Conservation (phyloP, 768 basidiomycete species). For the Lactarius quietus region DNA sequence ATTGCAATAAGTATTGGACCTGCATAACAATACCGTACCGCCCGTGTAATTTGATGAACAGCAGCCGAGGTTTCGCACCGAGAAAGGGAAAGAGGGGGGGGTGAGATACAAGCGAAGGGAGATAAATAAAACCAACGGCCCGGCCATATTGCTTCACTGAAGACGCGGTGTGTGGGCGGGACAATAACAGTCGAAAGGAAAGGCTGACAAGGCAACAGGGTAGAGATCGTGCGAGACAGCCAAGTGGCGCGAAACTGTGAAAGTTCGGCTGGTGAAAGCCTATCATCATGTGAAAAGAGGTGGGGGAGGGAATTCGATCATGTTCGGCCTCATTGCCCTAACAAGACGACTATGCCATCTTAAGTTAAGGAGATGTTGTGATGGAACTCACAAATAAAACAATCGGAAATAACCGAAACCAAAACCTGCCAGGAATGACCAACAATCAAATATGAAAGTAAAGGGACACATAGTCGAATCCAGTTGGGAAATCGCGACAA, state of each 20-base stretch:
- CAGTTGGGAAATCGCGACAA: background rate
- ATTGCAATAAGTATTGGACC: background rate
- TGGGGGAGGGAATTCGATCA: background rate
- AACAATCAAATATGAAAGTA: background rate
- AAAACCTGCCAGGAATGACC: background rate
- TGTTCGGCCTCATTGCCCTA: too few relatives aligned
- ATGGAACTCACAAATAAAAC: slow-evolving; percentile 1
- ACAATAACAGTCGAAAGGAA: background rate
- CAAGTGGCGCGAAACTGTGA: background rate
- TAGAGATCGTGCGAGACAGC: background rate
- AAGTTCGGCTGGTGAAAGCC: background rate
- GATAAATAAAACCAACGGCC: background rate
- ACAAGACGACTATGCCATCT: background rate
- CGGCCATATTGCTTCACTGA: background rate
- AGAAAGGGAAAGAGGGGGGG: too few relatives aligned
- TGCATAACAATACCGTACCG: background rate
- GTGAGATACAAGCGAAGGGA: background rate
- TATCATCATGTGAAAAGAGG: too few relatives aligned
- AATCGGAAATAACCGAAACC: slow-evolving; percentile 3
- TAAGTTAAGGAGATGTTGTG: background rate
- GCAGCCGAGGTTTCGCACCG: background rate
- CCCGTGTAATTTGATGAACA: background rate
- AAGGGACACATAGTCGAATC: background rate
- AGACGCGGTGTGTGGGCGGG: background rate
- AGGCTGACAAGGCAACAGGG: background rate